A percentile compares a stretch with the other conserved stretches of the same genome.
Evolutionary conservation across 2,329 filamentous ascomycete genomes (phyloP).

Genomic region (Phaeoacremonium minimum): DNA sequence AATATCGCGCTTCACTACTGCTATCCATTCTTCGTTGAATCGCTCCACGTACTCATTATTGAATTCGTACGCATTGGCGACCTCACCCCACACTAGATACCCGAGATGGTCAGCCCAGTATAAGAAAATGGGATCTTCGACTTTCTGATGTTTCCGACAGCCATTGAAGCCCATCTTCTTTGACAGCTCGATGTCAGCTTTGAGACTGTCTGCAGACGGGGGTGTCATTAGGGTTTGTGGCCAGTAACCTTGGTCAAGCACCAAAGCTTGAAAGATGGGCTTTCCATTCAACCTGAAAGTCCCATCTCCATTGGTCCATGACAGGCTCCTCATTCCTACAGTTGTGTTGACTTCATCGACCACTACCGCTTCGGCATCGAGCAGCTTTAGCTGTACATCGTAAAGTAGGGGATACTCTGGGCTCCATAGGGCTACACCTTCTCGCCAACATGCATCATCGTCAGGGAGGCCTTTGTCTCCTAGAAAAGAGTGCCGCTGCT

Average conservation of each 20-base stretch:
- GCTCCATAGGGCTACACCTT: conserved; percentile 59
- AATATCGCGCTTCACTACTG: conserved; percentile 58
- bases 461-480: too few relatives aligned
- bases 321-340: conserved; percentile 55
- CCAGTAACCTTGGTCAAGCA: conserved; percentile 62
- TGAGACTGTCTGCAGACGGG: conserved; percentile 39
- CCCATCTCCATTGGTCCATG: conserved; percentile 54
- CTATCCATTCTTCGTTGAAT: conserved; percentile 62
- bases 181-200: conserved; percentile 47
- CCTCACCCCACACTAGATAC: conserved; percentile 61
- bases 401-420: conserved; percentile 55
- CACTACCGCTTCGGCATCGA: conserved; percentile 29
- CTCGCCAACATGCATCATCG: conserved; percentile 38
- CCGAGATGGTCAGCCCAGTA: conserved; percentile 59
- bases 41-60: conserved; percentile 51
- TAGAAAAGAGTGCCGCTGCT: too few relatives aligned
- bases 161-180: conserved; percentile 63
- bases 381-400: conserved; percentile 48
- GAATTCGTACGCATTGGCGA: conserved; percentile 62
- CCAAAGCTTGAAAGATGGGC: conserved; percentile 56
- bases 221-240: conserved; percentile 57
- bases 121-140: conserved; percentile 56
- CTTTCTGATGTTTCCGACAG: conserved; percentile 62
- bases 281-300: conserved; percentile 55
- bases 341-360: conserved; percentile 56